Evolutionary conservation across 1,284 basidiomycete species (phyloP), one percentile per base, ranked within the genome.

Genomic region (Malassezia vespertilionis): DNA sequence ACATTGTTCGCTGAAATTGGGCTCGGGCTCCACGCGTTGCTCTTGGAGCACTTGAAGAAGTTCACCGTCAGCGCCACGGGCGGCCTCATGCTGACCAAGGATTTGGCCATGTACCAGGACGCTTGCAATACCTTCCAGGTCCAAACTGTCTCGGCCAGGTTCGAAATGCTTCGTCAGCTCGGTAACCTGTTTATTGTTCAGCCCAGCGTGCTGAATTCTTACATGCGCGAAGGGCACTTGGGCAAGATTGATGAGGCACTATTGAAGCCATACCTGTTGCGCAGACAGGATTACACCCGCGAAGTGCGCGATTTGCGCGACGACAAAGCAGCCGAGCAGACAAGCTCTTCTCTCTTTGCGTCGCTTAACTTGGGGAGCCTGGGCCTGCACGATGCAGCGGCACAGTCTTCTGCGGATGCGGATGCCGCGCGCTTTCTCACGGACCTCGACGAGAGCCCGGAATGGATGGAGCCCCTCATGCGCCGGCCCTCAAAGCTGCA

Each of bases 41-140:
- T 97, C 12, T 78, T 97, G 21, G 93, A 97, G 40, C 93, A 99
- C 69, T 76, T 96, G 46, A 84, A 85, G 65, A 96, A 87, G 73
- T 97, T 91, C 75, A 85, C 87, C 1, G 88, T 99, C 45, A 95
- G 84, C 61, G 89, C 89, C 0, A 88, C 89, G 0, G 93, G 93
- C 37, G 93, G 91, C 4, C 76, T 99, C 40, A 93, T 97, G 86
- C 81, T 99, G 31, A 91, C 91, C 18, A 96, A 96, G 86, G 93
- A 99, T 69, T 79, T 99, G 54, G 93, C 91, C 58, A 82, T 85
- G 33, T 99, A 97, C 67, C 93, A 97, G 76, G 93, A 97, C 61
- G 80, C 80, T 2, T 81, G 95, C 54, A 75, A 77, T 50, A 80
- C 79, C 11, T 96, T 91, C 72, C 77, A 78, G 24, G 82, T 93